phyloP scores from a whole-genome alignment of 257 asterid species.

The Nicotiana noctiflora region DNA sequence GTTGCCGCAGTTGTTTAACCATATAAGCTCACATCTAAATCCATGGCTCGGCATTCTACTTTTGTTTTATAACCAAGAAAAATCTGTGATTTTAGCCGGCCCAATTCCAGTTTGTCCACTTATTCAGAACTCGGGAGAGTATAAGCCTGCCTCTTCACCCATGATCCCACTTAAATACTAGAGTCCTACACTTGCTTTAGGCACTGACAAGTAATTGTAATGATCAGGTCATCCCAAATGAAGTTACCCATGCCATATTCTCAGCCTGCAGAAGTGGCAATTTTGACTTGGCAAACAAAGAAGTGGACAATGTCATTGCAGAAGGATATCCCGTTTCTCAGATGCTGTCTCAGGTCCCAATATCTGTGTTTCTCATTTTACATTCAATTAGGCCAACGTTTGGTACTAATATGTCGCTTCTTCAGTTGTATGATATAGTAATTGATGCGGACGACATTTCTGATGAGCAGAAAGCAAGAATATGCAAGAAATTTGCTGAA shows the following conservation, averaged over 20 bases:
- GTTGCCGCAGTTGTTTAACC: not conserved
- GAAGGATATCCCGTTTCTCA: slow-evolving; percentile 97
- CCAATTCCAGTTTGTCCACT: not conserved
- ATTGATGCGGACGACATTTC: slow-evolving; percentile 59
- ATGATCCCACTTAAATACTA: not conserved
- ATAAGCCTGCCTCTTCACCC: not conserved
- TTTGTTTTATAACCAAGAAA: not conserved
- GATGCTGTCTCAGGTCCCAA: slow-evolving; percentile 73
- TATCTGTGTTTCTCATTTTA: slow-evolving; percentile 8
- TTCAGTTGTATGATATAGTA: slow-evolving; percentile 69
- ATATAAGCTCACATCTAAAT: not conserved
- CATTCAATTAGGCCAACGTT: not conserved
- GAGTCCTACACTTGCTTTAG: not conserved
- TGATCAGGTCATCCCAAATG: slow-evolving; percentile 73
- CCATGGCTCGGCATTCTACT: not conserved
- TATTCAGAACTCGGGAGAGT: not conserved
- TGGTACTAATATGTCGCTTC: slow-evolving; percentile 28
- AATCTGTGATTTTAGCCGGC: not conserved
- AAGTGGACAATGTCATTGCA: slow-evolving; percentile 72
- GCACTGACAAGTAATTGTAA: not conserved
- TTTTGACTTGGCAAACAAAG: slow-evolving; percentile 80
- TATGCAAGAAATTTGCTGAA: slow-evolving; percentile 87
- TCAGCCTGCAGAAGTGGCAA: slow-evolving; percentile 74
- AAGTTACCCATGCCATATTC: slow-evolving; percentile 50
- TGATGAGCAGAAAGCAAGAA: slow-evolving; percentile 83